These are phyloP conservation scores for Austroboletus festivus DNA, from an alignment of 768 basidiomycete species.

Conservation along the genomic window DNA sequence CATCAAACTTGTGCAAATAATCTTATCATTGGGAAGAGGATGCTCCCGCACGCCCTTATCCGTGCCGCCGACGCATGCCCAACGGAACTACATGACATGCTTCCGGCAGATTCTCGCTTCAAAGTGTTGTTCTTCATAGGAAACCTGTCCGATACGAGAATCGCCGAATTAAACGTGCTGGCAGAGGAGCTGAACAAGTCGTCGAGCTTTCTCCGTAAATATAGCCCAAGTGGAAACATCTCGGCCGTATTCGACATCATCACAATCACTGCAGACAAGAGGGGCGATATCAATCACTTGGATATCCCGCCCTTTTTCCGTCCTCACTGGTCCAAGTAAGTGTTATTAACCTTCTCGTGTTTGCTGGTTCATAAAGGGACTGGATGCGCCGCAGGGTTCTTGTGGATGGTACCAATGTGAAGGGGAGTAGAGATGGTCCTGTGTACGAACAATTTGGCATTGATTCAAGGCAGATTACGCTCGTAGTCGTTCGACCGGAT, in stretches of 20 bases:
- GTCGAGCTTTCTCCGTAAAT: not conserved
- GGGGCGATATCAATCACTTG: not conserved
- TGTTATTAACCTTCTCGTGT: not conserved
- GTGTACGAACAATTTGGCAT: constrained; percentile 32
- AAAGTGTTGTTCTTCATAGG: not conserved
- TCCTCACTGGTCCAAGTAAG: not conserved
- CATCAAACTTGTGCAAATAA: constrained; percentile 23
- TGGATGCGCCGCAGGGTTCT: constrained; percentile 18
- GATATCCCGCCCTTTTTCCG: not conserved
- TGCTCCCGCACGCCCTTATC: constrained; percentile 22
- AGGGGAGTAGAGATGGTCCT: constrained; percentile 22
- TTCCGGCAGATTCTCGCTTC: not conserved
- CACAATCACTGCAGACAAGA: not conserved
- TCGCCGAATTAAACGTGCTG: not conserved
- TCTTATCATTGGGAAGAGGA: constrained; percentile 11
- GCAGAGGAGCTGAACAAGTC: not conserved
- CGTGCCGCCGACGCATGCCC: not conserved
- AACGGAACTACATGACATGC: not conserved
- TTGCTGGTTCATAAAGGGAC: not conserved
- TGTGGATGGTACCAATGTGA: constrained; percentile 27
- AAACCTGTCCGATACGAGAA: not conserved
- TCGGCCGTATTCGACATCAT: not conserved
- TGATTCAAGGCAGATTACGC: constrained; percentile 15
- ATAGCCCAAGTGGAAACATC: not conserved
- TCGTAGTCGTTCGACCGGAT: constrained; percentile 34